Evolutionary conservation across 2,329 filamentous ascomycete genomes (phyloP).

Genomic region (Cladosporium phlei): DNA sequence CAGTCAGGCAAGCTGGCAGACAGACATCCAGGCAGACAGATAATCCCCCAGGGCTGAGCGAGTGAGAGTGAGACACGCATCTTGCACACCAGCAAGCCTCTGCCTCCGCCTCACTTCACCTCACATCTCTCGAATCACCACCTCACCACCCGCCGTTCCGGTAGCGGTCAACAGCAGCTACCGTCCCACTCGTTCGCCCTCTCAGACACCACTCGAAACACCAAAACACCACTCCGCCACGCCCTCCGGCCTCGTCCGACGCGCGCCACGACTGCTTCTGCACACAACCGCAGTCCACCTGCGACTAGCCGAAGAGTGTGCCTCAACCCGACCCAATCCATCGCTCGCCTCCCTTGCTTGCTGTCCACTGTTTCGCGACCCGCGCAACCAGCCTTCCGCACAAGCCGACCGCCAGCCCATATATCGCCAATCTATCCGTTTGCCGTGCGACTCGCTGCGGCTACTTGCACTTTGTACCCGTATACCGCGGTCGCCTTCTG

Average conservation of each 20-base stretch:
- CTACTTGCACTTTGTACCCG: constrained; percentile 3
- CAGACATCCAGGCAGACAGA: not conserved
- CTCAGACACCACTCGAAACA: not conserved
- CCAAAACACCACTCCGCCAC: constrained; percentile 1
- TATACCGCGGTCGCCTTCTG: constrained; percentile 7
- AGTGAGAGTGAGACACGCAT: constrained; percentile 3
- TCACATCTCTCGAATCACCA: not conserved
- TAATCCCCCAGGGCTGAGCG: constrained; percentile 7
- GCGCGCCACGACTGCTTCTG: constrained; percentile 10
- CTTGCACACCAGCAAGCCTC: not conserved
- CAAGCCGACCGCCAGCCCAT: not conserved
- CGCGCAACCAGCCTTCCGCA: constrained; percentile 4
- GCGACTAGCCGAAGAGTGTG: not conserved
- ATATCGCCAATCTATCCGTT: constrained; percentile 15
- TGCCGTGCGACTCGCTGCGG: constrained; percentile 9
- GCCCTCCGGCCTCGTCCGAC: constrained; percentile 5
- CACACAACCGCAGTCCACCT: constrained; percentile 4
- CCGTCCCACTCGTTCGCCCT: too few relatives aligned
- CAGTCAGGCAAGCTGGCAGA: too few relatives aligned
- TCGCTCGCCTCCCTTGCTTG: constrained; percentile 13
- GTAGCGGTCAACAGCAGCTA: constrained; percentile 8
- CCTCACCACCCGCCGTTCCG: not conserved
- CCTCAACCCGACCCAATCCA: constrained; percentile 8
- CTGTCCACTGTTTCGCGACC: not conserved
- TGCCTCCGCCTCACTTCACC: not conserved